Conservation (phyloP, 768 basidiomycete genomes). For the Russula earlei region DNA sequence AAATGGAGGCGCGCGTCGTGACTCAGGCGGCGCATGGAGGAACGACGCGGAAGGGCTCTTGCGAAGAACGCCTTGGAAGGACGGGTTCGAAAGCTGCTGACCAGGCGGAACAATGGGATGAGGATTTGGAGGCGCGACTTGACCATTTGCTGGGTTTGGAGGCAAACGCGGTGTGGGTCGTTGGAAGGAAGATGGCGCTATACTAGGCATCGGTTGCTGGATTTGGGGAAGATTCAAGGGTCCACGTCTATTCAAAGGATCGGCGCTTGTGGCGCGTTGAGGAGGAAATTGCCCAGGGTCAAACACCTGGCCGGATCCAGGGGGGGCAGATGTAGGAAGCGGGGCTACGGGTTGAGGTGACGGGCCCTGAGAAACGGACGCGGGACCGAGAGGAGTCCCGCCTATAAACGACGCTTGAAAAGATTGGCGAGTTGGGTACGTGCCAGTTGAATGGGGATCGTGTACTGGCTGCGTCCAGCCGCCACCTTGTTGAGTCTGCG, state of each 20-base stretch:
- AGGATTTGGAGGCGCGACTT: slow-evolving; percentile 2
- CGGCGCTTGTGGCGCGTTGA: slow-evolving; percentile 10
- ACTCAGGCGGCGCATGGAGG: slow-evolving; percentile 41
- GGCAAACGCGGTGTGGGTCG: neutral
- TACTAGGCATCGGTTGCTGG: slow-evolving; percentile 1
- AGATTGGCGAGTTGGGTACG: slow-evolving; percentile 22
- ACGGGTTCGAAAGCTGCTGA: slow-evolving; percentile 23
- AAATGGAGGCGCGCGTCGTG: slow-evolving; percentile 21
- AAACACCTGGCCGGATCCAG: slow-evolving; percentile 4
- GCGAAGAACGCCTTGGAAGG: slow-evolving; percentile 28
- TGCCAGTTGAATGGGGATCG: slow-evolving; percentile 16
- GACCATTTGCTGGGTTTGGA: neutral
- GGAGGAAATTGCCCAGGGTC: slow-evolving; percentile 19
- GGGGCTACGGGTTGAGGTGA: neutral
- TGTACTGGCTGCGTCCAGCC: slow-evolving; percentile 19
- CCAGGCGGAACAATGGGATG: slow-evolving; percentile 7
- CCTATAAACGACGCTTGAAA: slow-evolving; percentile 11
- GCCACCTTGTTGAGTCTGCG: slow-evolving; percentile 26
- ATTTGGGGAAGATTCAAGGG: neutral
- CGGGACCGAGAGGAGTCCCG: neutral
- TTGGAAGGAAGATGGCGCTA: neutral
- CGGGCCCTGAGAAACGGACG: neutral
- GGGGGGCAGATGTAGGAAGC: neutral
- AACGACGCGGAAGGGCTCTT: slow-evolving; percentile 55
- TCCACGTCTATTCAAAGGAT: slow-evolving; percentile 7